A percentile compares a stretch with the other conserved stretches of the same genome.
These are phyloP conservation scores for Postia placenta DNA, from an alignment of 768 basidiomycete species.

Conservation along the genomic window DNA sequence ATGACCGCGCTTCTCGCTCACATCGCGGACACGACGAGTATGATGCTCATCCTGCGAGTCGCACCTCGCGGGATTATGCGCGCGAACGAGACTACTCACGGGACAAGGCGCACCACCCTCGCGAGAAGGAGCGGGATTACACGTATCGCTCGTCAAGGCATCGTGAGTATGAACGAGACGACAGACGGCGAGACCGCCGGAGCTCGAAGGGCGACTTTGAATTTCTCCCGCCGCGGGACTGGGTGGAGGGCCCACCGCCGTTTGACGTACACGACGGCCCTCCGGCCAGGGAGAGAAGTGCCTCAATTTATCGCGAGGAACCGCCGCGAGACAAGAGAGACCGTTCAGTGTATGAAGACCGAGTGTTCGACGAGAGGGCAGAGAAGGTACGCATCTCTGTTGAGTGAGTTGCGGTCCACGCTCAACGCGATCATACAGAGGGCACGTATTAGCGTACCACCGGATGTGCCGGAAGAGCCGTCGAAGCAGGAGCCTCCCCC, in stretches of 20 bases:
- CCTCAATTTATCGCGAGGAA: constrained; percentile 28
- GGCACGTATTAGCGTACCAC: constrained; percentile 22
- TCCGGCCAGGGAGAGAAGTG: constrained; percentile 47
- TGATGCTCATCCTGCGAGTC: constrained; percentile 29
- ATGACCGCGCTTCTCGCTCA: constrained; percentile 37
- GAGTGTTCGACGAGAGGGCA: constrained; percentile 45
- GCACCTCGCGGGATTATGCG: constrained; percentile 30
- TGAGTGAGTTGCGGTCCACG: too few relatives aligned
- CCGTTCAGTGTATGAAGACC: constrained; percentile 36
- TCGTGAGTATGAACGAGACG: constrained; percentile 53
- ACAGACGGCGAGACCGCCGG: constrained; percentile 38
- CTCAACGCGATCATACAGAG: too few relatives aligned
- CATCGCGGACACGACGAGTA: constrained; percentile 47
- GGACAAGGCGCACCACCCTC: constrained; percentile 31
- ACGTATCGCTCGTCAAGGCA: constrained; percentile 39
- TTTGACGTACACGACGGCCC: constrained; percentile 33
- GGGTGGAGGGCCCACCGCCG: constrained; percentile 40
- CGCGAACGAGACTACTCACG: constrained; percentile 32
- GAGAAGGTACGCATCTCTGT: constrained; percentile 49
- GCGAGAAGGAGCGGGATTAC: constrained; percentile 27
- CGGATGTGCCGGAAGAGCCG: constrained; percentile 39
- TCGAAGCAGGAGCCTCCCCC: constrained; percentile 24
- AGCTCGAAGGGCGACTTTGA: constrained; percentile 32
- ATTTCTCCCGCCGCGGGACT: constrained; percentile 26
- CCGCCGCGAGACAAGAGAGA: constrained; percentile 28